Evolutionary conservation across 495 filamentous ascomycete species (phyloP), one percentile per base, ranked within the genome.

Genomic region (Hamigera avellanea): DNA sequence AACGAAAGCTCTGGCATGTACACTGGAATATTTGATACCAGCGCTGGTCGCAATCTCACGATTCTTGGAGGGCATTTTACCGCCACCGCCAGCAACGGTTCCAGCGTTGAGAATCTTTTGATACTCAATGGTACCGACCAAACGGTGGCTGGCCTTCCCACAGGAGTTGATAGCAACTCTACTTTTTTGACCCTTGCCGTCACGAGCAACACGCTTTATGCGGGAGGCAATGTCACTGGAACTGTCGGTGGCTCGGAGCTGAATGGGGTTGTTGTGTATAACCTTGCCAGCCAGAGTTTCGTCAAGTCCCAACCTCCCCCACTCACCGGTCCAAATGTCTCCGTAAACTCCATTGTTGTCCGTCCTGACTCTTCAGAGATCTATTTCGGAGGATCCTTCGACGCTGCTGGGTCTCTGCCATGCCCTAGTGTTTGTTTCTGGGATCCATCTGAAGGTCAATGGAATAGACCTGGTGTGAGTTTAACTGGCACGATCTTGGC

Each of bases 21-120:
- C 16, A 73, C 80, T 10, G 93, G 88, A 14, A 62, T 74, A 5
- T 93, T 89, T 53, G 84, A 95, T 50, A 67, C 64, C 12, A 61
- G 64, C 19, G 76, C 72, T 35, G 66, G 62, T 26, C 70, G 75
- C 36, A 95, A 96, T 48, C 61, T 89, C 18, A 96, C 93, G 3
- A 73, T 95, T 18, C 64, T 95, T 26, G 93, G 83, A 37, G 91
- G 91, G 2, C 83, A 87, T 43, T 99, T 99, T 54, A 73, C 70
- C 21, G 77, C 84, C 3, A 76, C 63, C 12, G 73, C 70, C 16
- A 75, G 66, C 29, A 72, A 87, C 45, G 86, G 81, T 13, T 80
- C 79, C 0, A 63, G 64, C 3, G 67, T 95, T 37, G 59, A 83
- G 36, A 95, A 95, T 48, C 66, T 99, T 12, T 65, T 79, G 19